Percentiles rank a stretch among this genome's conserved stretches.
Conservation (phyloP, 768 basidiomycete species). For the Pulveroboletus ravenelii region DNA sequence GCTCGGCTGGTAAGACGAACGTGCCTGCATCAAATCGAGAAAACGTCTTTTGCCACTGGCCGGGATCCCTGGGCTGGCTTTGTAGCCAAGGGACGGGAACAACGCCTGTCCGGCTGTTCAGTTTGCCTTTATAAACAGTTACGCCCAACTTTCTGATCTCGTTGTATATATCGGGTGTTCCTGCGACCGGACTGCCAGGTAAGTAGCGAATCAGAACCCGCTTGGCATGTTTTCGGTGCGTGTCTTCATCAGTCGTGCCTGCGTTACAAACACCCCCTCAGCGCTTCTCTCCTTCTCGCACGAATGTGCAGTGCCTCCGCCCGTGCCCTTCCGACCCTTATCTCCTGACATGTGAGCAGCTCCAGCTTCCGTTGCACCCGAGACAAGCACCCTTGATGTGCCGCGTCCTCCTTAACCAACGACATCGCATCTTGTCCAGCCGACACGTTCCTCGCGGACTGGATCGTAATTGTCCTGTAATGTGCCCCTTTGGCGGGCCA, state of each 20-base stretch:
- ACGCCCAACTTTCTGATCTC: conserved; percentile 15
- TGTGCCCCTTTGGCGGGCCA: not conserved
- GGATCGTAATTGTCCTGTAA: not conserved
- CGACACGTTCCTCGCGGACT: not conserved
- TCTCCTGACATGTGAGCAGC: not conserved
- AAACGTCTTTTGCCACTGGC: conserved; percentile 5
- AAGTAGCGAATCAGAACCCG: conserved; percentile 17
- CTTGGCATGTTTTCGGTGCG: conserved; percentile 18
- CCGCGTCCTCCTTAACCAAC: not conserved
- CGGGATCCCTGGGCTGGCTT: conserved; percentile 8
- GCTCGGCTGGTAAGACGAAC: conserved; percentile 28
- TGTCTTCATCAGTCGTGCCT: conserved; percentile 11
- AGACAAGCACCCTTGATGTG: not conserved
- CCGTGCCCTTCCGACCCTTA: conserved; percentile 22
- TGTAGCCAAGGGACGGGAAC: conserved; percentile 9
- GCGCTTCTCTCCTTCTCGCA: conserved; percentile 9
- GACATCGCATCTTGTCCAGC: not conserved
- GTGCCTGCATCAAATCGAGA: conserved; percentile 30
- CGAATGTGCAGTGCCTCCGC: not conserved
- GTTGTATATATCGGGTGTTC: conserved; percentile 29
- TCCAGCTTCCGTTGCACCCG: not conserved
- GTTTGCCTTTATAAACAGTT: conserved; percentile 30
- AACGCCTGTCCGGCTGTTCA: conserved; percentile 6
- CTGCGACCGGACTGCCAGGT: conserved; percentile 9
- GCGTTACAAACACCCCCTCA: not conserved